Evolutionary conservation across 148 eudicot genomes (phyloP), one percentile per base, ranked within the genome.

Genomic region (Pouteria glomerata): DNA sequence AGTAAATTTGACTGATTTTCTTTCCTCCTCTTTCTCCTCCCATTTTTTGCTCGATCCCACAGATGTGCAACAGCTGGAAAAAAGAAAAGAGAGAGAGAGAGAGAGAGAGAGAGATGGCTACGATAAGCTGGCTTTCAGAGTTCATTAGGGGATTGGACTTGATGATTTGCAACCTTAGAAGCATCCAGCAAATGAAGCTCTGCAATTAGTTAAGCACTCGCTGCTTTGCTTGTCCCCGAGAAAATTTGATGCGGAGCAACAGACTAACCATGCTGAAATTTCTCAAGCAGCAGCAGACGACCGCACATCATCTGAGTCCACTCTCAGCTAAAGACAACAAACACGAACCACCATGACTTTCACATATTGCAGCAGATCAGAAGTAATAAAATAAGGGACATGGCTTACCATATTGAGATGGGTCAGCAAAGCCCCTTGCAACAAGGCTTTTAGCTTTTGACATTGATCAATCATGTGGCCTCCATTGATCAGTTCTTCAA

Each of bases 401-500:
- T 62, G 67, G 48, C 70, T 39, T 82, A 92, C 98, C 81, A 82
- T 81, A 67, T 82, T 79, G 75, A 95, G 92, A 84, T 92, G 99
- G 74, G 78, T 84, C 42, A 71, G 68, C 65, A 95, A 63, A 75
- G 90, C 89, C 57, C 85, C 92, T 18, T 75, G 89, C 61, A 95
- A 66, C 71, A 90, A 83, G 18, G 33, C 83, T 78, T 85, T 95
- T 55, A 92, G 85, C 78, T 95, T 95, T 71, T 85, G 83, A 80
- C 90, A 83, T 42, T 89, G 97, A 62, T 89, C 89, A 73, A 76
- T 72, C 96, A 86, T 91, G 77, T 91, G 91, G 73, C 96, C 93
- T 53, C 63, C 70, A 66, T 75, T 82, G 66, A 86, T 83, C 12
- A 88, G 82, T 61, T 90, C 90, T 73, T 88, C 96, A 66, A 95